These are phyloP conservation scores for Canna indica DNA, from an alignment of 176 grass and related monocot genomes.

Conservation along the genomic window DNA sequence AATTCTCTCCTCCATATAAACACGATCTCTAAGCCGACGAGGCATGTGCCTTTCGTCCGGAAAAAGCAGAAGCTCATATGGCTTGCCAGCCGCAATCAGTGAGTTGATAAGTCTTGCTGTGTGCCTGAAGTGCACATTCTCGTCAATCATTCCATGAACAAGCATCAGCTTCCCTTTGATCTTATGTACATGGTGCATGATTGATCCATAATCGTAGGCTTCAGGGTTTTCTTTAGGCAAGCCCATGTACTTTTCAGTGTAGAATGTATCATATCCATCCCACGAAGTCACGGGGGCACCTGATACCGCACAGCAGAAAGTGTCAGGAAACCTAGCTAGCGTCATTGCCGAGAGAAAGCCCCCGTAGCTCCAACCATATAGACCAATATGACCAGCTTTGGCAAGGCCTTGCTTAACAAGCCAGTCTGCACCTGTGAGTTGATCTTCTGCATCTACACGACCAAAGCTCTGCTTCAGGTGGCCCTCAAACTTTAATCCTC, in stretches of 20 bases:
- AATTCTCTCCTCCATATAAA: slow-evolving; percentile 98
- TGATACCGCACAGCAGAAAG: slow-evolving; percentile 72
- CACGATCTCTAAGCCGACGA: slow-evolving; percentile 56
- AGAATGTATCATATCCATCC: slow-evolving; percentile 97
- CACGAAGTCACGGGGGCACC: slow-evolving; percentile 90
- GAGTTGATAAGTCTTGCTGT: slow-evolving; percentile 79
- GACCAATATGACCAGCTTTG: slow-evolving; percentile 74
- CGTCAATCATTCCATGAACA: slow-evolving; percentile 96
- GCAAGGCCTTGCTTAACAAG: slow-evolving; percentile 79
- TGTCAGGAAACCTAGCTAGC: slow-evolving; percentile 58
- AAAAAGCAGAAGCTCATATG: slow-evolving; percentile 84
- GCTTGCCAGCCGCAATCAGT: slow-evolving; percentile 64
- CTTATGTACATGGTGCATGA: slow-evolving; percentile 84
- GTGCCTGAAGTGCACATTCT: slow-evolving; percentile 98
- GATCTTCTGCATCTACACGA: slow-evolving; percentile 73
- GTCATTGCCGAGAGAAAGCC: slow-evolving; percentile 98
- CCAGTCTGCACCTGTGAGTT: slow-evolving; percentile 82
- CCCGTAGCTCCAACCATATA: slow-evolving; percentile 96
- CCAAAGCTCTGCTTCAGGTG: slow-evolving; percentile 82
- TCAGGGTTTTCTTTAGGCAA: slow-evolving; percentile 50
- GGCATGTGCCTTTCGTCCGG: slow-evolving; percentile 92
- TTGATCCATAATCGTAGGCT: slow-evolving; percentile 63
- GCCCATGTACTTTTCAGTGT: slow-evolving; percentile 93
- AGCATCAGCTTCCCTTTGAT: slow-evolving; percentile 72
- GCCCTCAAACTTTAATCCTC: slow-evolving; percentile 83